Base-by-base conservation (phyloP, 2,329 filamentous ascomycete species). In the Penicillium capsulatum region DNA sequence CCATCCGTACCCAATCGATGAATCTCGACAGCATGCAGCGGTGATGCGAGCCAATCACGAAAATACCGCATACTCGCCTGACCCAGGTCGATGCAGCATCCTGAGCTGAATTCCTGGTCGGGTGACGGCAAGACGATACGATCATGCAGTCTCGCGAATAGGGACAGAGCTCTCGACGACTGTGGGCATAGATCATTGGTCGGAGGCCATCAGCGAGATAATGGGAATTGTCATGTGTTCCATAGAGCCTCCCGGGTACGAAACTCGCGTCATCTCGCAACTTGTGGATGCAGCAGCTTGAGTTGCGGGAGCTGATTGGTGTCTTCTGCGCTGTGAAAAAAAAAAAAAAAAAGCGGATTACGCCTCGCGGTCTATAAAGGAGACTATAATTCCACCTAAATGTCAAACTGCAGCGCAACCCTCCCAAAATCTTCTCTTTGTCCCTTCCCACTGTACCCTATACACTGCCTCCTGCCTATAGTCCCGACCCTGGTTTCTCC, bases 1-100 rank as follows among this genome's bases (percentile, higher is more conserved):
- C 40, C 31, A 26, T 33, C 26, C 31, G 10, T 5, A 31, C 33
- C 38, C 17, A 42, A 22, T 40, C 27, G 17, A 33, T 42, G 27
- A 45, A 34, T 34, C 16, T 36, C 27, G 38, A 40, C 19, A 31
- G 17, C 16, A 40, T 13, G 34, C 19, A 11, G 20, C 33, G 17
- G 35, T 40, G 3, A 45, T 45, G 7, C 34, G 27, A 33, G 36
- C 45, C 22, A 45, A 48, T 45, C 39, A 42, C 41, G 26, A 28
- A 28, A 28, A 28, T 28, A 28, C 26, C 26, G 13, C 13, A 28
- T 28, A 28, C 26, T 28, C 13, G 26, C 26, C 26, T 28, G 13
- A 28, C 13, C 26, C 13, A 28, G 26, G 26, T 28, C 26, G 13
- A 28, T 28, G 26, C 26, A 4, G 26, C 13, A 28, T 28, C 26